Conservation (phyloP, 2,329 filamentous ascomycete species). For the Penicillium sp. region DNA sequence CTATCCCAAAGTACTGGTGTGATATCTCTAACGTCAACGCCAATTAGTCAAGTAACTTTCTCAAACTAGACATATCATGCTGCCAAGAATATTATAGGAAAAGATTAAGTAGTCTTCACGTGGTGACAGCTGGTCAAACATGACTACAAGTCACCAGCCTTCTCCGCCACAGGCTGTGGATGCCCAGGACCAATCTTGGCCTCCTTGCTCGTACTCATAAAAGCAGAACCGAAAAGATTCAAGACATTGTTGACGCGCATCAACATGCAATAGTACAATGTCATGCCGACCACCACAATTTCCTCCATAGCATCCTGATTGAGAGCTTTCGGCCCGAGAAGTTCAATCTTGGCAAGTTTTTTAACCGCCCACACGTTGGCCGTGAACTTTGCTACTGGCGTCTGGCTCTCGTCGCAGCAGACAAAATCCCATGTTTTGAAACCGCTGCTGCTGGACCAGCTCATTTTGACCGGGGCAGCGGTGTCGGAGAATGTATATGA, state of each 20-base stretch:
- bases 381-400: conserved; percentile 25
- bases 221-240: conserved; percentile 21
- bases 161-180: no score
- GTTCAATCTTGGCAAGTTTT: conserved; percentile 24
- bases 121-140: no score
- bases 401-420: conserved; percentile 23
- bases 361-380: conserved; percentile 23
- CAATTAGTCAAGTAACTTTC: no score
- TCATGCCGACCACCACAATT: conserved; percentile 26
- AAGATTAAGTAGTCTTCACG: no score
- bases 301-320: conserved; percentile 20
- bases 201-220: conserved; percentile 9
- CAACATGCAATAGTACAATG: conserved; percentile 25
- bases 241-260: conserved; percentile 21
- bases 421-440: conserved; percentile 30
- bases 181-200: no score
- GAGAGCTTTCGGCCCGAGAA: conserved; percentile 17
- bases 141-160: no score
- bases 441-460: conserved; percentile 22
- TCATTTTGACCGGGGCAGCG: conserved; percentile 19
- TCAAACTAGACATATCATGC: no score
- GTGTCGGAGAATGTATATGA: conserved; percentile 18
- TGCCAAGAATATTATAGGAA: no score
- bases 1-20: no score
- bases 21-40: no score